These are phyloP conservation scores for Glarea lozoyensis DNA, from an alignment of 495 filamentous ascomycete species.

Conservation along the genomic window DNA sequence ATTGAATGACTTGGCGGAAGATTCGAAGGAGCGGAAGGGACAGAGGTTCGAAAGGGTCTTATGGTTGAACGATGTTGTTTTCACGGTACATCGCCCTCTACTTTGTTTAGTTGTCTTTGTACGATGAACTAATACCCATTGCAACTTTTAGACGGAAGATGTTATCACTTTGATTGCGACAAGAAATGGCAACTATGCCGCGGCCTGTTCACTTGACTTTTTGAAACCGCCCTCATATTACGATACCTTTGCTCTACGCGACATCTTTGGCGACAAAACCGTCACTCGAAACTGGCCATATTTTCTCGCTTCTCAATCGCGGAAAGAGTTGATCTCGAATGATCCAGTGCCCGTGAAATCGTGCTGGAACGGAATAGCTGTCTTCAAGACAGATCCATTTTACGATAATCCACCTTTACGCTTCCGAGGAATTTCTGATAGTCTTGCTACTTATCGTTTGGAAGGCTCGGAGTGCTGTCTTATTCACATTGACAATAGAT, in stretches of 20 bases:
- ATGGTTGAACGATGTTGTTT: conserved; percentile 70
- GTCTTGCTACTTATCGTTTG: conserved; percentile 55
- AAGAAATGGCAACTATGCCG: conserved; percentile 64
- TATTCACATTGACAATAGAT: conserved; percentile 50
- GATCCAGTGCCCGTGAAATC: conserved; percentile 27
- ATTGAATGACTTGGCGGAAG: conserved; percentile 25
- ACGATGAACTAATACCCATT: too few relatives aligned
- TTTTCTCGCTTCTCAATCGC: conserved; percentile 37
- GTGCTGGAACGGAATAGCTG: conserved; percentile 79
- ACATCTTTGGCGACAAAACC: conserved; percentile 50
- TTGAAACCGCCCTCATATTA: conserved; percentile 60
- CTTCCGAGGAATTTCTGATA: conserved; percentile 66
- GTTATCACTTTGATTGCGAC: conserved; percentile 61
- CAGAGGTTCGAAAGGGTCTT: conserved; percentile 55
- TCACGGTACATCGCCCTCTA: conserved; percentile 24
- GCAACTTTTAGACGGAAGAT: conserved; percentile 44
- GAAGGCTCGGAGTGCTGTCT: conserved; percentile 79
- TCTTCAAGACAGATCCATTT: conserved; percentile 45
- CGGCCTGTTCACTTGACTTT: conserved; percentile 78
- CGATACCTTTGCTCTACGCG: conserved; percentile 79
- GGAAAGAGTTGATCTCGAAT: conserved; percentile 5
- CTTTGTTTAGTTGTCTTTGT: too few relatives aligned
- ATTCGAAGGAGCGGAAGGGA: conserved; percentile 24
- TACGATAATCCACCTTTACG: conserved; percentile 9
- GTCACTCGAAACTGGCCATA: conserved; percentile 63